A percentile compares a stretch with the other conserved stretches of the same genome.
phyloP scores from a whole-genome alignment of 2,329 filamentous ascomycete species.

The Tolypocladium sp. region DNA sequence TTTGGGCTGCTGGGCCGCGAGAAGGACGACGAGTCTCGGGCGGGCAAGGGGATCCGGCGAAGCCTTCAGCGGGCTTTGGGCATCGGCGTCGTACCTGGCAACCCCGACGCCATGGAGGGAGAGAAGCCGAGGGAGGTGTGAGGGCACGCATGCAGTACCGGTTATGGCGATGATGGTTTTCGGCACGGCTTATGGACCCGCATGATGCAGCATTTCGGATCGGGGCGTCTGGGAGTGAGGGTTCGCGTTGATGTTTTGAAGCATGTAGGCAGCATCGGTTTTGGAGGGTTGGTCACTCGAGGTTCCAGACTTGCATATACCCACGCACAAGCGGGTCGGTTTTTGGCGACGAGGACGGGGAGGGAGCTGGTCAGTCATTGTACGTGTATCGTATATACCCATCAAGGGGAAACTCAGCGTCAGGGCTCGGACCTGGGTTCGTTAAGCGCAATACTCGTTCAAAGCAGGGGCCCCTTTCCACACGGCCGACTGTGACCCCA shows the following conservation, averaged over 20 bases:
- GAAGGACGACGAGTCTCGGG: conserved; percentile 20
- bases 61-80: conserved; percentile 38
- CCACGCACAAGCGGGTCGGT: conserved; percentile 1
- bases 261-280: conserved; percentile 1
- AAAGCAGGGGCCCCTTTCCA: no score
- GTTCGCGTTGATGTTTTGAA: background rate
- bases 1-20: conserved; percentile 36
- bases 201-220: background rate
- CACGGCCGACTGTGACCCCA: no score
- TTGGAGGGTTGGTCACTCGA: conserved; percentile 1
- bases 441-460: background rate
- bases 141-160: background rate
- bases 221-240: background rate
- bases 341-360: background rate
- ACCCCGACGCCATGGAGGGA: background rate
- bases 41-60: conserved; percentile 31
- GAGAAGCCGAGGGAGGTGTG: conserved; percentile 1
- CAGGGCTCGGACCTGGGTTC: background rate
- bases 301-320: conserved; percentile 11
- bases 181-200: background rate
- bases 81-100: conserved; percentile 17
- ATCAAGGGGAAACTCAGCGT: background rate
- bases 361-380: background rate
- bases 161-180: background rate
- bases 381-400: background rate